Evolutionary conservation across 257 asterid species (phyloP).

Genomic region (Catharanthus roseus): DNA sequence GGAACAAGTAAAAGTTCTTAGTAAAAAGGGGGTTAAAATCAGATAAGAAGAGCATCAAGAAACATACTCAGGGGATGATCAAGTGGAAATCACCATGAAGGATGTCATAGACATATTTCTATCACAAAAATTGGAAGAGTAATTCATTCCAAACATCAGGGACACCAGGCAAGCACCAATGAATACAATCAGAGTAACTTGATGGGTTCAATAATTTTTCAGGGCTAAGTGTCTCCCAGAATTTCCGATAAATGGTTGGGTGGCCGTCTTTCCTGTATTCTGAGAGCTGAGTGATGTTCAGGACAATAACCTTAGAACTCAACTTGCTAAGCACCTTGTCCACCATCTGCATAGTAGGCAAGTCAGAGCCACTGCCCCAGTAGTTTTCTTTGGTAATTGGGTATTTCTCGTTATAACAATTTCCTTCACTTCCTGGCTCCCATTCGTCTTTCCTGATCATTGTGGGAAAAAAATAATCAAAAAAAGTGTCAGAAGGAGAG

Average conservation of each 20-base stretch:
- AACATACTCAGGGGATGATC: background rate
- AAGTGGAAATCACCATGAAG: background rate
- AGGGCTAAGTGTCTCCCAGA: slow-evolving; percentile 75
- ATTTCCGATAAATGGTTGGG: slow-evolving; percentile 81
- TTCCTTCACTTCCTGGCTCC: slow-evolving; percentile 72
- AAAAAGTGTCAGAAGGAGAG: background rate
- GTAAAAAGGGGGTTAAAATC: no score
- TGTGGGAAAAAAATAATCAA: background rate
- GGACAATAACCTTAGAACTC: slow-evolving; percentile 53
- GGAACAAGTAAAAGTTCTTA: no score
- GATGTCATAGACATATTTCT: background rate
- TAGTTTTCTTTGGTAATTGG: slow-evolving; percentile 54
- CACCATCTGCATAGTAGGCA: slow-evolving; percentile 71
- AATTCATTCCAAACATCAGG: slow-evolving; percentile 91
- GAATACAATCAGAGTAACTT: slow-evolving; percentile 83
- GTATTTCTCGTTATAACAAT: slow-evolving; percentile 64
- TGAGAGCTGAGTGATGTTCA: slow-evolving; percentile 82
- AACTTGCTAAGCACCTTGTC: slow-evolving; percentile 47
- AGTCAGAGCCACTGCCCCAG: slow-evolving; percentile 72
- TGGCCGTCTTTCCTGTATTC: slow-evolving; percentile 91
- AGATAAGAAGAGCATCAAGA: background rate
- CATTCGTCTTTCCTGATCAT: slow-evolving; percentile 64
- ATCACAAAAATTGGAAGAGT: slow-evolving; percentile 59
- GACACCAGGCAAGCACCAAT: slow-evolving; percentile 96
- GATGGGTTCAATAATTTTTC: slow-evolving; percentile 53